Conservation (phyloP, 2,329 filamentous ascomycete genomes). For the Lecanicillium sp. region DNA sequence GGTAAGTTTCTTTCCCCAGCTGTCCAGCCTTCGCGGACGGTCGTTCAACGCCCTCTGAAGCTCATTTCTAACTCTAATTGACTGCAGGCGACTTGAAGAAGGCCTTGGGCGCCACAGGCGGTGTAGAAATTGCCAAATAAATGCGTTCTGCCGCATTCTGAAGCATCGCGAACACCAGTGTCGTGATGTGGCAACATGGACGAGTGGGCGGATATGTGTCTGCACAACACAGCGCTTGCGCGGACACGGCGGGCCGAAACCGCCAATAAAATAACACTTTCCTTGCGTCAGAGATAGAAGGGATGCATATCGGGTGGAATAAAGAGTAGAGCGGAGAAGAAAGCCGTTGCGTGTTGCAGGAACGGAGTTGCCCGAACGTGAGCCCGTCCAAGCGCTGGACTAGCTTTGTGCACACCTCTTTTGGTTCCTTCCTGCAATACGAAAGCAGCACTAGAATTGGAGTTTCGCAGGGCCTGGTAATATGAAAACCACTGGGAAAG, state of each 20-base stretch:
- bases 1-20: too few relatives aligned
- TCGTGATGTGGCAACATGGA: slow-evolving; percentile 6
- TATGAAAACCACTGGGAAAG: not conserved
- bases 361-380: not conserved
- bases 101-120: slow-evolving; percentile 62
- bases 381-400: slow-evolving; percentile 7
- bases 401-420: not conserved
- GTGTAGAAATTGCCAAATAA: slow-evolving; percentile 61
- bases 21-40: too few relatives aligned
- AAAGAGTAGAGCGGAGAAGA: slow-evolving; percentile 3
- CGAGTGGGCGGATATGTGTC: too few relatives aligned
- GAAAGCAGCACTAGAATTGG: slow-evolving; percentile 1
- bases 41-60: too few relatives aligned
- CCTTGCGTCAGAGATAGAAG: too few relatives aligned
- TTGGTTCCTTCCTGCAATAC: not conserved
- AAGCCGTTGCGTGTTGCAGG: not conserved
- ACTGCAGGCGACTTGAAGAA: too few relatives aligned
- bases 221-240: not conserved
- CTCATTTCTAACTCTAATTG: not conserved
- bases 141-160: slow-evolving; percentile 1
- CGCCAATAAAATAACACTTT: slow-evolving; percentile 5
- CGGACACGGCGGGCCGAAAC: slow-evolving; percentile 1
- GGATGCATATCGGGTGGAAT: too few relatives aligned
- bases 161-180: not conserved
- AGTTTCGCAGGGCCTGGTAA: slow-evolving; percentile 3